Evolutionary conservation across 1,284 basidiomycete genomes (phyloP).

Genomic region (Rugosomyces carneus): DNA sequence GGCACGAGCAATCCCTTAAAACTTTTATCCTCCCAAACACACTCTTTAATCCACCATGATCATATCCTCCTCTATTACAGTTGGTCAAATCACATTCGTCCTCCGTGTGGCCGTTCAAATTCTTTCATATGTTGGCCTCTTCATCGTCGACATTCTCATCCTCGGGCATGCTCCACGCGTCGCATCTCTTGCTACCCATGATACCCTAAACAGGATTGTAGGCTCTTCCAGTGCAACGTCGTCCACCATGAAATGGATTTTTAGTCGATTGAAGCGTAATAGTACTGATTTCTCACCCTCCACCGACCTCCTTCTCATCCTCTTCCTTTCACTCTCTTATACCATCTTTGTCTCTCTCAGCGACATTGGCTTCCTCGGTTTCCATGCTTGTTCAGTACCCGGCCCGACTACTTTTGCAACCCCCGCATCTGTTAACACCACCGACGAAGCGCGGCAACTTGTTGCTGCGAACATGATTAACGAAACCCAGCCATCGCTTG

Average conservation of each 20-base stretch:
- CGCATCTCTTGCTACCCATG: constrained; percentile 10
- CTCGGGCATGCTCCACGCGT: constrained; percentile 8
- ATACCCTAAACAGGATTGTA: constrained; percentile 8
- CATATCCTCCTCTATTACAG: constrained; percentile 6
- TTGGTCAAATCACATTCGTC: constrained; percentile 13
- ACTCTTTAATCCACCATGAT: constrained; percentile 1
- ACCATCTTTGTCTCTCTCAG: constrained; percentile 8
- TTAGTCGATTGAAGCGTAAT: constrained; percentile 3
- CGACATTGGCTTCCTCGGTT: constrained; percentile 12
- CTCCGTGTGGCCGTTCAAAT: constrained; percentile 13
- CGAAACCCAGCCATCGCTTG: constrained; percentile 2
- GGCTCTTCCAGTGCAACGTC: constrained; percentile 4
- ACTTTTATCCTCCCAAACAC: not conserved
- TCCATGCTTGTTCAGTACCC: constrained; percentile 8
- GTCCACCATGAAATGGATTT: constrained; percentile 11
- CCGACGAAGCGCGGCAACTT: not conserved
- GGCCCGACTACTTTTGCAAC: not conserved
- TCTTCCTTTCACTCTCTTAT: constrained; percentile 8
- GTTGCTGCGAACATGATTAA: constrained; percentile 8
- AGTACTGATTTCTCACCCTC: constrained; percentile 3
- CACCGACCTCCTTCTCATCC: constrained; percentile 7
- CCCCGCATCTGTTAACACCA: constrained; percentile 7
- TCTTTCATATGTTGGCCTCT: constrained; percentile 6
- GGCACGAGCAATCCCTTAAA: not conserved
- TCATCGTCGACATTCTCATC: constrained; percentile 8